Conservation (phyloP, 2,329 filamentous ascomycete species). For the Trichoderma brevicompactum region DNA sequence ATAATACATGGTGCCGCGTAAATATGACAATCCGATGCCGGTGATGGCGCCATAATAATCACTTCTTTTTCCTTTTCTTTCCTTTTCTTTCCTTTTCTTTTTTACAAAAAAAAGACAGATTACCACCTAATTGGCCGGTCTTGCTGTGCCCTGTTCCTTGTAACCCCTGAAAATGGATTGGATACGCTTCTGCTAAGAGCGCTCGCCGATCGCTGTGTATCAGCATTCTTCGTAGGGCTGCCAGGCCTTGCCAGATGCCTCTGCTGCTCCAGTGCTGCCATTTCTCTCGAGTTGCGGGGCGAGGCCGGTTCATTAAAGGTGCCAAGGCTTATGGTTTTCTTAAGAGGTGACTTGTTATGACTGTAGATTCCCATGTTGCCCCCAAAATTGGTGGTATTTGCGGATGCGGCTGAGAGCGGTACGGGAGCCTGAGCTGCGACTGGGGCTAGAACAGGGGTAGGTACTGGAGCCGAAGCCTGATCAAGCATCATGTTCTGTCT, state of each 20-base stretch:
- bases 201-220: constrained; percentile 38
- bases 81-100: too few relatives aligned
- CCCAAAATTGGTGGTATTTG: constrained; percentile 52
- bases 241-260: constrained; percentile 43
- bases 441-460: constrained; percentile 32
- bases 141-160: constrained; percentile 43
- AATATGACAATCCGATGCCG: not conserved
- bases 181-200: constrained; percentile 33
- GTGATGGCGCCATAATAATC: not conserved
- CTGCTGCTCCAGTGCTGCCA: constrained; percentile 62
- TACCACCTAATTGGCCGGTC: constrained; percentile 48
- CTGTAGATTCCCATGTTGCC: constrained; percentile 80
- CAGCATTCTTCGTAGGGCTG: constrained; percentile 48
- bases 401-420: constrained; percentile 32
- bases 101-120: not conserved
- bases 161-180: constrained; percentile 48
- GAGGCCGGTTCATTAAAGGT: constrained; percentile 54
- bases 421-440: constrained; percentile 28
- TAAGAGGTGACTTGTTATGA: constrained; percentile 80
- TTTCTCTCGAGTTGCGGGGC: constrained; percentile 64
- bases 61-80: too few relatives aligned
- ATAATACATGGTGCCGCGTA: constrained; percentile 14
- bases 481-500: constrained; percentile 44
- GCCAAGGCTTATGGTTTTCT: constrained; percentile 71
- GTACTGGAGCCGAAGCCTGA: constrained; percentile 34